Conservation (phyloP, 2,329 filamentous ascomycete genomes). For the Nigrospora sphaerica region DNA sequence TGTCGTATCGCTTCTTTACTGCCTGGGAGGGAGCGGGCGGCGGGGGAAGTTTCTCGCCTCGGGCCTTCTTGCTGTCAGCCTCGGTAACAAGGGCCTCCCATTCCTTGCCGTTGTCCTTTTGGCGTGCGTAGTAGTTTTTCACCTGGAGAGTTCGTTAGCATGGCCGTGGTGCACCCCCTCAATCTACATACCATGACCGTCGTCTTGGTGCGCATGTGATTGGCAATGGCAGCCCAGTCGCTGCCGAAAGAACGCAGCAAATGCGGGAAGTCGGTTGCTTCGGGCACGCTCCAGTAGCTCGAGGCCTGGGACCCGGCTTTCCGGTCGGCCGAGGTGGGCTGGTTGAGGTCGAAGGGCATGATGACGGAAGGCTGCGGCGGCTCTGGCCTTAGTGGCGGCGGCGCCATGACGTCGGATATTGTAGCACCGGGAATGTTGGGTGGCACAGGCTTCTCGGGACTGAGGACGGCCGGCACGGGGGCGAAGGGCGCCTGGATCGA, state of each 20-base stretch:
- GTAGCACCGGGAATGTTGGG: constrained; percentile 19
- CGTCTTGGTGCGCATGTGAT: constrained; percentile 77
- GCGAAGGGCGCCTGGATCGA: constrained; percentile 21
- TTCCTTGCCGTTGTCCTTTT: constrained; percentile 54
- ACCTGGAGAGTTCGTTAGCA: constrained; percentile 37
- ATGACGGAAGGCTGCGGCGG: constrained; percentile 41
- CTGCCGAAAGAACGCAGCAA: constrained; percentile 70
- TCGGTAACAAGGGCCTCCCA: constrained; percentile 55
- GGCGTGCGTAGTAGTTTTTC: constrained; percentile 61
- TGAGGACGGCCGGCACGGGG: constrained; percentile 16
- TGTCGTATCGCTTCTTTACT: constrained; percentile 45
- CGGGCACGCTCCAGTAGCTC: constrained; percentile 83
- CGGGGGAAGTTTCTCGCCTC: constrained; percentile 53
- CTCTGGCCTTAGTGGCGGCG: constrained; percentile 49
- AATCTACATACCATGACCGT: constrained; percentile 65
- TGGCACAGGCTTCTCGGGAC: constrained; percentile 15
- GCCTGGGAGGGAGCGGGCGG: constrained; percentile 49
- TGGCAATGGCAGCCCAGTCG: constrained; percentile 69
- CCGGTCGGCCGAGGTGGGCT: constrained; percentile 37
- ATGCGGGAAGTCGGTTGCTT: constrained; percentile 68
- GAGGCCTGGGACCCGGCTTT: constrained; percentile 55
- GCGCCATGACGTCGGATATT: constrained; percentile 48
- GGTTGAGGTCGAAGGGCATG: constrained; percentile 40
- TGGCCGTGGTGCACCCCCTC: not conserved
- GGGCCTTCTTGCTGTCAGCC: constrained; percentile 47